These are phyloP conservation scores for Termitomyces bulborhizus DNA, from an alignment of 768 basidiomycete species.

Conservation along the genomic window DNA sequence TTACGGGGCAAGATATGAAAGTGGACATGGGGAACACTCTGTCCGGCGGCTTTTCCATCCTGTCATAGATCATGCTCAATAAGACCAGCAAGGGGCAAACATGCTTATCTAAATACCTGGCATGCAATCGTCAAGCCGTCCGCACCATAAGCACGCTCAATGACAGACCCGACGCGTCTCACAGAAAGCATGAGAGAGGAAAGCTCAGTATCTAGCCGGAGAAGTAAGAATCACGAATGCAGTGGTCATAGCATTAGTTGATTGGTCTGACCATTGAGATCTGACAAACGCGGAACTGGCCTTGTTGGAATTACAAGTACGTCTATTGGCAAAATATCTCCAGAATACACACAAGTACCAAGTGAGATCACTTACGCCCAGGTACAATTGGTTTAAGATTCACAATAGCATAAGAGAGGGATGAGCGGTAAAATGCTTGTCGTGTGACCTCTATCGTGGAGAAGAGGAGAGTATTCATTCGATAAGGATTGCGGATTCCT, in stretches of 20 bases:
- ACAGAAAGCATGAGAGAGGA: constrained; percentile 76
- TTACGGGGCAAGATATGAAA: constrained; percentile 89
- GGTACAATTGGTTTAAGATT: constrained; percentile 94
- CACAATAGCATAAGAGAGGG: constrained; percentile 79
- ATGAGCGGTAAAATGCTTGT: constrained; percentile 66
- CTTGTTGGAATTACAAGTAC: constrained; percentile 57
- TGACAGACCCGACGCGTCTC: constrained; percentile 68
- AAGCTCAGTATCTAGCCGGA: constrained; percentile 50
- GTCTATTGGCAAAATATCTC: constrained; percentile 29
- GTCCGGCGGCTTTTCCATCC: constrained; percentile 86
- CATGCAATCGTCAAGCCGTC: constrained; percentile 85
- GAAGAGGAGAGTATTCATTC: constrained; percentile 43
- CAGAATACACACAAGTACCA: not conserved
- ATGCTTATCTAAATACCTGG: constrained; percentile 48
- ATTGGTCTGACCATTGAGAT: constrained; percentile 37
- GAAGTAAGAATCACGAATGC: constrained; percentile 1
- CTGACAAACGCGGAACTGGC: constrained; percentile 48
- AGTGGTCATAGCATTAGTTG: not conserved
- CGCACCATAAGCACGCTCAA: constrained; percentile 79
- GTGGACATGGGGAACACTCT: constrained; percentile 88
- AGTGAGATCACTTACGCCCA: constrained; percentile 64
- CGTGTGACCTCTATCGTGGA: constrained; percentile 75
- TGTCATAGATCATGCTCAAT: constrained; percentile 19
- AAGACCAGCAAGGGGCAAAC: not conserved
- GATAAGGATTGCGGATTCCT: no score